Percentiles rank a stretch among this genome's conserved stretches.
Evolutionary conservation across 1,139 yeast genomes (phyloP).

Genomic region (Debaryomyces coudertii): DNA sequence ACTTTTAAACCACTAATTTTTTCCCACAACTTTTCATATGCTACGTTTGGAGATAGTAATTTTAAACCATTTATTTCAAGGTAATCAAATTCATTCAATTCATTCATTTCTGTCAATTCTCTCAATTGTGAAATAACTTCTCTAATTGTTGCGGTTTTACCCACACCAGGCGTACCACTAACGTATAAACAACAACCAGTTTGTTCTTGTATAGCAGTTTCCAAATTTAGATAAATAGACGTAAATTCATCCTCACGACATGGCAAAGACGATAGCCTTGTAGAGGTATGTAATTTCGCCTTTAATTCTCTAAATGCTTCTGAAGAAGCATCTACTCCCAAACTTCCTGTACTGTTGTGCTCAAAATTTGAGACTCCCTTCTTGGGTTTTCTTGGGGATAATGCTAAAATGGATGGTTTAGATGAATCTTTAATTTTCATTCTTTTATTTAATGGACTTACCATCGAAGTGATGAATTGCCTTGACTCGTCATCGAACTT

Average conservation of each 20-base stretch:
- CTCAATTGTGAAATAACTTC: slow-evolving; percentile 77
- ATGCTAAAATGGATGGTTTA: slow-evolving; percentile 28
- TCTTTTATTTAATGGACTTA: slow-evolving; percentile 33
- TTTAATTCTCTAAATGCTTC: slow-evolving; percentile 57
- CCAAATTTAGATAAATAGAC: slow-evolving; percentile 71
- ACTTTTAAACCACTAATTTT: slow-evolving; percentile 65
- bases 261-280: slow-evolving; percentile 68
- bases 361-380: slow-evolving; percentile 7
- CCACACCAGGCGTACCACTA: slow-evolving; percentile 98
- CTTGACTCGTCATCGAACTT: slow-evolving; percentile 15
- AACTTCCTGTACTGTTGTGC: background rate
- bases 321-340: slow-evolving; percentile 32
- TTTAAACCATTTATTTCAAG: slow-evolving; percentile 92
- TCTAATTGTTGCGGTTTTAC: slow-evolving; percentile 91
- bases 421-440: slow-evolving; percentile 32
- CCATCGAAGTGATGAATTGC: slow-evolving; percentile 25
- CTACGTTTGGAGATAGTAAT: slow-evolving; percentile 77
- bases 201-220: slow-evolving; percentile 69
- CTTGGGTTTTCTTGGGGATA: slow-evolving; percentile 26
- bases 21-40: slow-evolving; percentile 84
- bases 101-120: slow-evolving; percentile 46
- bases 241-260: slow-evolving; percentile 88
- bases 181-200: slow-evolving; percentile 87
- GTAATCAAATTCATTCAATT: slow-evolving; percentile 63
- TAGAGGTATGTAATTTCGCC: slow-evolving; percentile 64